Percentiles rank a stretch among this genome's conserved stretches.
Evolutionary conservation across 768 basidiomycete species (phyloP).

Genomic region (Termitomyces sp.): DNA sequence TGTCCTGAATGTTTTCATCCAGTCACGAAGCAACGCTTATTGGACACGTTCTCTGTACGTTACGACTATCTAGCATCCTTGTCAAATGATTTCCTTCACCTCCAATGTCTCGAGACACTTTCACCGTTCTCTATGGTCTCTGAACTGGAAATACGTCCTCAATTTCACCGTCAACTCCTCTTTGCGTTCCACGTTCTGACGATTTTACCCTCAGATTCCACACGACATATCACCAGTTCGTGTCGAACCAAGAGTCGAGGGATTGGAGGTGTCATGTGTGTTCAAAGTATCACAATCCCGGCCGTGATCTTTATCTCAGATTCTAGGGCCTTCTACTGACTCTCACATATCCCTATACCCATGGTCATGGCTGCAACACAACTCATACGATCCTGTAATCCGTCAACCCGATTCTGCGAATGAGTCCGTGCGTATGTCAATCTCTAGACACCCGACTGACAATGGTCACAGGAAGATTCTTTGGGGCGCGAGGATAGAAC

Average conservation of each 20-base stretch:
- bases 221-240: constrained; percentile 61
- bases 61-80: not conserved
- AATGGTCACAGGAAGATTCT: constrained; percentile 50
- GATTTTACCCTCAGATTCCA: constrained; percentile 56
- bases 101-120: no score
- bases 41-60: constrained; percentile 79
- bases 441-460: not conserved
- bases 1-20: constrained; percentile 86
- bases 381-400: constrained; percentile 77
- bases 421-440: constrained; percentile 39
- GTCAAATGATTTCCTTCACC: not conserved
- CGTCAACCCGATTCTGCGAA: constrained; percentile 20
- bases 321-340: constrained; percentile 51
- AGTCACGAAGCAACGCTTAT: constrained; percentile 84
- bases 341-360: constrained; percentile 83
- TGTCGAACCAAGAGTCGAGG: constrained; percentile 53
- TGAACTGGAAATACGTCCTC: no score
- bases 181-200: not conserved
- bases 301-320: not conserved
- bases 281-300: constrained; percentile 7
- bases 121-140: no score
- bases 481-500: constrained; percentile 78
- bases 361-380: constrained; percentile 75
- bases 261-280: constrained; percentile 76
- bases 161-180: no score